Conservation (phyloP, 192 early-diverging fungal genomes). For the Coemansia sp. region DNA sequence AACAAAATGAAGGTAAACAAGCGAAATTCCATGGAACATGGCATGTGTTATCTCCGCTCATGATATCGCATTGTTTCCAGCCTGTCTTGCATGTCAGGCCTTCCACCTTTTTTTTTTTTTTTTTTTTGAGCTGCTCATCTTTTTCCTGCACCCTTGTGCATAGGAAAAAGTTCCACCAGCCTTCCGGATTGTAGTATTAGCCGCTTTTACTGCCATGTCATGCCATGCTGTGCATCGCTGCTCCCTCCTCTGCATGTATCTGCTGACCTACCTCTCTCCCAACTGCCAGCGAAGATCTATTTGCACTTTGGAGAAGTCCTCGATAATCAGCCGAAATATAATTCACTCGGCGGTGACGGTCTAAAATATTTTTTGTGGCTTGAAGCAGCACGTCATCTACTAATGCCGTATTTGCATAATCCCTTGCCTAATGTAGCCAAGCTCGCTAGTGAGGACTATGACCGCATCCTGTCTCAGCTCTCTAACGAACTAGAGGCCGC, state of each 20-base stretch:
- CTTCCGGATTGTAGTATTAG: conserved; percentile 2
- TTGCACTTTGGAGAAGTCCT: background rate
- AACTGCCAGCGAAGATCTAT: background rate
- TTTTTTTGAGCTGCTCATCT: background rate
- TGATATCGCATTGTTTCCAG: background rate
- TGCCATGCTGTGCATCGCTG: background rate
- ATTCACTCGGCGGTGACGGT: background rate
- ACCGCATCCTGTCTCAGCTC: conserved; percentile 26
- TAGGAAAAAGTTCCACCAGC: background rate
- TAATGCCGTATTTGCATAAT: background rate
- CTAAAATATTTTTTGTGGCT: background rate
- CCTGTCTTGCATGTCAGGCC: background rate
- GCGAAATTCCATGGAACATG: background rate
- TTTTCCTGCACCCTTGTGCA: background rate
- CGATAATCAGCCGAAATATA: background rate
- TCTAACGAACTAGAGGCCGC: conserved; percentile 43
- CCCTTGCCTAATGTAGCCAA: conserved; percentile 17
- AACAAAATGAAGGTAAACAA: conserved; percentile 37
- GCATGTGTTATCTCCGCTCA: background rate
- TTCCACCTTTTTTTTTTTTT: background rate
- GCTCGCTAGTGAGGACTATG: conserved; percentile 19
- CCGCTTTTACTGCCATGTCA: background rate
- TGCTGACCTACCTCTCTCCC: background rate
- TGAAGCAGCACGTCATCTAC: background rate
- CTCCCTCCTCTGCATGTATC: background rate